A percentile compares a stretch with the other conserved stretches of the same genome.
These are phyloP conservation scores for Urochloa ruziziensis DNA, from an alignment of 176 grass and related monocot genomes.

Conservation along the genomic window DNA sequence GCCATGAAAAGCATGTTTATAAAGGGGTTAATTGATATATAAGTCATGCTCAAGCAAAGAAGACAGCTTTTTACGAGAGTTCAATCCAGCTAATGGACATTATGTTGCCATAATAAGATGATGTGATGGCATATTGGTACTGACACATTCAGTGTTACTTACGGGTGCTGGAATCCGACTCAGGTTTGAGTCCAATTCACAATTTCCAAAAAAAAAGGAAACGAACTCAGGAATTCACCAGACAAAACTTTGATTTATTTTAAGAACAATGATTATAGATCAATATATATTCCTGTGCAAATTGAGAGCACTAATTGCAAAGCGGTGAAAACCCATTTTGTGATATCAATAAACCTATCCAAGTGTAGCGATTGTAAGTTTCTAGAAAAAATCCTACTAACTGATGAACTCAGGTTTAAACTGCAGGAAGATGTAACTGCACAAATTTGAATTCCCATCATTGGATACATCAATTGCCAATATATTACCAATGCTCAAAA, in stretches of 20 bases:
- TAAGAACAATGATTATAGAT: slow-evolving; percentile 9
- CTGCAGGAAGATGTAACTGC: neutral
- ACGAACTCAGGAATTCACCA: neutral
- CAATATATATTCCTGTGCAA: slow-evolving; percentile 1
- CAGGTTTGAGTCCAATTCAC: neutral
- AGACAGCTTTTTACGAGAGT: neutral
- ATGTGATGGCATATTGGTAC: neutral
- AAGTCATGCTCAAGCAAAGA: neutral
- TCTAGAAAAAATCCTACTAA: neutral
- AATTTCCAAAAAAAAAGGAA: neutral
- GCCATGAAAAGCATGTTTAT: slow-evolving; percentile 4
- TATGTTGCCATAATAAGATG: neutral
- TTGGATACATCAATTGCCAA: neutral
- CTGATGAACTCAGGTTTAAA: neutral
- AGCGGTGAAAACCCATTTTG: neutral
- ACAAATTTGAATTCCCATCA: neutral
- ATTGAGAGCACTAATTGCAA: neutral
- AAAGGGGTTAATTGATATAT: neutral
- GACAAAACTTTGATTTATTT: too few relatives aligned
- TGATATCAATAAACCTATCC: neutral
- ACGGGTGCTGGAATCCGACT: neutral
- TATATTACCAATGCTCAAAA: neutral
- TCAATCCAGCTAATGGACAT: slow-evolving; percentile 4
- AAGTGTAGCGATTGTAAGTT: neutral
- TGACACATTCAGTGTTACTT: neutral